phyloP scores from a whole-genome alignment of 768 basidiomycete genomes.

The Xanthoconium stramineum region DNA sequence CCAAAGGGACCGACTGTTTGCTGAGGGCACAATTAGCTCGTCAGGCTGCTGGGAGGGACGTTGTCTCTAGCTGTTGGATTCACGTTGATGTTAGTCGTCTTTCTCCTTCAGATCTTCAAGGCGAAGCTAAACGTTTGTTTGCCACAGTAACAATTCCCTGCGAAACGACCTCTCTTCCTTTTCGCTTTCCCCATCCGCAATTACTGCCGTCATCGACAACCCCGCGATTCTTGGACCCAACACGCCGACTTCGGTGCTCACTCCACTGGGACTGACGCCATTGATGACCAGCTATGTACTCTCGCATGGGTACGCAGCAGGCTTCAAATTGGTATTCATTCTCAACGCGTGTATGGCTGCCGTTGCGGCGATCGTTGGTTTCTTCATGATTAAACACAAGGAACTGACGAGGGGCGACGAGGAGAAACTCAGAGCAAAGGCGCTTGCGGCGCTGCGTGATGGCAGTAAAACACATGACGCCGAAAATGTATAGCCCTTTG shows the following conservation, averaged over 20 bases:
- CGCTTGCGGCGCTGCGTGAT: slow-evolving; percentile 17
- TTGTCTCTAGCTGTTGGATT: slow-evolving; percentile 60
- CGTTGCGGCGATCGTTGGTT: slow-evolving; percentile 50
- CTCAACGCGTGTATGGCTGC: slow-evolving; percentile 56
- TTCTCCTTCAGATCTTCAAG: slow-evolving; percentile 2
- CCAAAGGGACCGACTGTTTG: background rate
- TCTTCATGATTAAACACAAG: slow-evolving; percentile 60
- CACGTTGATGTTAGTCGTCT: slow-evolving; percentile 46
- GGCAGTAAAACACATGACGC: background rate
- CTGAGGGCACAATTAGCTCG: slow-evolving; percentile 43
- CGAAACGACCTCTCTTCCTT: slow-evolving; percentile 39
- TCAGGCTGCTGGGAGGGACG: slow-evolving; percentile 68
- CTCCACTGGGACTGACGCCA: slow-evolving; percentile 35
- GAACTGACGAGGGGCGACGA: slow-evolving; percentile 60
- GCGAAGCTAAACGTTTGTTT: background rate
- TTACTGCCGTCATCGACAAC: slow-evolving; percentile 47
- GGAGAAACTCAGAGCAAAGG: slow-evolving; percentile 42
- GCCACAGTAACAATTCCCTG: slow-evolving; percentile 45
- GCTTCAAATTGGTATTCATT: slow-evolving; percentile 59
- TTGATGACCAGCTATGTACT: slow-evolving; percentile 41
- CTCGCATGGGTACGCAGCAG: slow-evolving; percentile 48
- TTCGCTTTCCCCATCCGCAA: slow-evolving; percentile 34
- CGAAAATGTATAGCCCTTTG: slow-evolving; percentile 4
- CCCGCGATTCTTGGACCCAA: slow-evolving; percentile 37
- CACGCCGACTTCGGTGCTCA: slow-evolving; percentile 31